A percentile compares a stretch with the other conserved stretches of the same genome.
phyloP scores from a whole-genome alignment of 805 yeast species.

The Vanderwaltozyma polyspora region DNA sequence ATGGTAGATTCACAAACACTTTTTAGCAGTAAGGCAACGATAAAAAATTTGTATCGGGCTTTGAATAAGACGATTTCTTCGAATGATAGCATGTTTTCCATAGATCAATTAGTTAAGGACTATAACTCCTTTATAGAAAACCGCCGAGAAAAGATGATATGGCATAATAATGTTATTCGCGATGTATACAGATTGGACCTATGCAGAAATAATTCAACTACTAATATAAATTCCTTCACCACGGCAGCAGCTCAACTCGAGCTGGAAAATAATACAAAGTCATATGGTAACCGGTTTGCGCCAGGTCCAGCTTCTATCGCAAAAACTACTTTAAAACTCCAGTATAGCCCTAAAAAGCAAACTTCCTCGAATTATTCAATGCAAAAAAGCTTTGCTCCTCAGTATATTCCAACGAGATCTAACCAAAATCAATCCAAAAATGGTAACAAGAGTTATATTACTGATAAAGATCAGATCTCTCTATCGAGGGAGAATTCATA shows the following conservation, averaged over 20 bases:
- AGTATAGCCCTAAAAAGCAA: neutral
- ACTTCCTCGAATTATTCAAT: constrained; percentile 1
- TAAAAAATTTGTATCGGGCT: constrained; percentile 15
- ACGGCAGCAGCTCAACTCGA: constrained; percentile 23
- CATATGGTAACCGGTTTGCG: no score
- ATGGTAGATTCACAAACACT: constrained; percentile 20
- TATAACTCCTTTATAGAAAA: constrained; percentile 19
- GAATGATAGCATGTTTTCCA: constrained; percentile 10
- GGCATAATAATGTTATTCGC: constrained; percentile 18
- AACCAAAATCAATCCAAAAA: neutral
- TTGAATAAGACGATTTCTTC: constrained; percentile 7
- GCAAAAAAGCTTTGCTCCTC: constrained; percentile 10
- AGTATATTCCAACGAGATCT: constrained; percentile 3
- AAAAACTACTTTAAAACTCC: neutral
- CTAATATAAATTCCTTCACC: constrained; percentile 12
- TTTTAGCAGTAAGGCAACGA: constrained; percentile 12
- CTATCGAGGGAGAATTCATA: no score
- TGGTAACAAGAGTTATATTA: neutral
- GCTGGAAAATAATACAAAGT: constrained; percentile 4
- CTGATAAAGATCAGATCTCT: neutral
- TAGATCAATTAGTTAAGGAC: constrained; percentile 17
- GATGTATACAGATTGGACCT: constrained; percentile 14
- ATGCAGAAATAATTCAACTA: constrained; percentile 7
- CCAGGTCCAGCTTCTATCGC: no score
- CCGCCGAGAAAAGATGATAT: constrained; percentile 21